phyloP scores from a whole-genome alignment of 345 rosid genomes.

The Hypericum perforatum region DNA sequence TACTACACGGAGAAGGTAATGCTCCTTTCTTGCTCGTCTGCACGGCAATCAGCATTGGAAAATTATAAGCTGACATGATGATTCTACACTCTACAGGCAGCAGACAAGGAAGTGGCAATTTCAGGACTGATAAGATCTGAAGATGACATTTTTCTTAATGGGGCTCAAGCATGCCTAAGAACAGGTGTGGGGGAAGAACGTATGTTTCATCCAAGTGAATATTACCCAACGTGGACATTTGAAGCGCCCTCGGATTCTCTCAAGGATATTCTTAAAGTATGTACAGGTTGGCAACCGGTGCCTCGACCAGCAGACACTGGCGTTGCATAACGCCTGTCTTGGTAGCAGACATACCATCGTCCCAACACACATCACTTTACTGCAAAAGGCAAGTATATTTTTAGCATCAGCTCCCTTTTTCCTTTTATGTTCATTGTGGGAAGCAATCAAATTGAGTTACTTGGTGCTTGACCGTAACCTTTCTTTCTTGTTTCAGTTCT shows the following conservation, averaged over 20 bases:
- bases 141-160: slow-evolving; percentile 48
- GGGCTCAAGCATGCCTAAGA: slow-evolving; percentile 39
- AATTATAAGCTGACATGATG: not conserved
- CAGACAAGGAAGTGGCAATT: slow-evolving; percentile 40
- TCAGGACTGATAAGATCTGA: slow-evolving; percentile 54
- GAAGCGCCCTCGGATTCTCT: slow-evolving; percentile 49
- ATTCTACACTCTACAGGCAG: slow-evolving; percentile 31
- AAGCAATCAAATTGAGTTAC: too few species aligned
- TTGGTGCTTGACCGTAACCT: too few species aligned
- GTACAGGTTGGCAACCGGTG: slow-evolving; percentile 60
- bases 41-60: too few species aligned
- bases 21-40: too few species aligned
- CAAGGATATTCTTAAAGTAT: slow-evolving; percentile 38
- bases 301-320: slow-evolving; percentile 29
- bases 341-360: too few species aligned
- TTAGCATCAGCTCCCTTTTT: too few species aligned
- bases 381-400: too few species aligned
- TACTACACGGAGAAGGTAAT: too few species aligned
- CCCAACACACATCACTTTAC: too few species aligned
- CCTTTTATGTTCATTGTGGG: too few species aligned
- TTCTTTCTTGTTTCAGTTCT: too few species aligned
- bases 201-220: slow-evolving; percentile 48
- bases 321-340: slow-evolving; percentile 11
- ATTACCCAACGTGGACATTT: slow-evolving; percentile 46
- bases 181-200: slow-evolving; percentile 27